Evolutionary conservation across 345 rosid species (phyloP).

Genomic region (Populus euphratica): DNA sequence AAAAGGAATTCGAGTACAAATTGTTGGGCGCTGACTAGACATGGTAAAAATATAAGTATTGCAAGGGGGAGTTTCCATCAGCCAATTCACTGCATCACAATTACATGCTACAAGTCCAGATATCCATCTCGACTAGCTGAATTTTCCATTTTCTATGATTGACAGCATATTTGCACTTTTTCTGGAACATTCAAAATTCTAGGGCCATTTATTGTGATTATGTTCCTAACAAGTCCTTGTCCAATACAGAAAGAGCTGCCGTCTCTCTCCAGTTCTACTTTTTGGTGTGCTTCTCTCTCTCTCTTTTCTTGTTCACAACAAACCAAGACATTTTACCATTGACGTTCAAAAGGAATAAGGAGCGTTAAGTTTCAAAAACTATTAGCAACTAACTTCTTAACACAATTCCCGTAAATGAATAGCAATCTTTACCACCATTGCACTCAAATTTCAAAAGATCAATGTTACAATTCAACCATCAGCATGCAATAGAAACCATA

Average conservation of each 20-base stretch:
- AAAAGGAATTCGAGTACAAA: too few relatives aligned
- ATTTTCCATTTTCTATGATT: background rate
- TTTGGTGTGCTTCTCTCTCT: background rate
- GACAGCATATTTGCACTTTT: background rate
- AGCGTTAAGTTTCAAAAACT: background rate
- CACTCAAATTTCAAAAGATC: background rate
- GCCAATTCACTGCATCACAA: background rate
- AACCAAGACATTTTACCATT: background rate
- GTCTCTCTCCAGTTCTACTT: background rate
- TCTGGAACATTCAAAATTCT: background rate
- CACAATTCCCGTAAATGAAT: background rate
- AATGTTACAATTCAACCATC: background rate
- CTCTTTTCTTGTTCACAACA: background rate
- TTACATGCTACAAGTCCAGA: background rate
- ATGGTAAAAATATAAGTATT: background rate
- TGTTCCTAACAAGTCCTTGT: background rate
- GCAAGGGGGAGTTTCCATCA: background rate
- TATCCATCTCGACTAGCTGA: background rate
- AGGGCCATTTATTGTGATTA: background rate
- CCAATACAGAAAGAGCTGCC: background rate
- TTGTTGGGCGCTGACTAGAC: background rate
- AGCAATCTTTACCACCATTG: background rate
- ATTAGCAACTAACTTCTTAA: background rate
- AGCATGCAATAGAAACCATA: conserved; percentile 2
- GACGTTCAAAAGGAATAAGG: background rate